Base-by-base conservation (phyloP, 2,329 filamentous ascomycete genomes). In the Dactylellina parvicollis region DNA sequence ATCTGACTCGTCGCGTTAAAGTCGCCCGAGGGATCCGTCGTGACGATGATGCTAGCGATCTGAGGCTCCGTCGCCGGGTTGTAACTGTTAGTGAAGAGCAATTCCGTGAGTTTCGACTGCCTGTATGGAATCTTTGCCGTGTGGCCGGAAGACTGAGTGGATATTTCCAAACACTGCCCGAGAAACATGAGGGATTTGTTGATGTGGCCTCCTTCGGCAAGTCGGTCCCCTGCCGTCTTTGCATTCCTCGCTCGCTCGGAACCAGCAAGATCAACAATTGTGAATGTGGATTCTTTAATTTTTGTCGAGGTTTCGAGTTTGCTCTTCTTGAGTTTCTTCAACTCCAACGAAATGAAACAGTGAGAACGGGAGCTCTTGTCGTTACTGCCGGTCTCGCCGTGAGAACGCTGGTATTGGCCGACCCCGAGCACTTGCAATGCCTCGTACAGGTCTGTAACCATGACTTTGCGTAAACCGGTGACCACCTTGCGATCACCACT, bases 171-270 rank as follows among this genome's bases (percentile, higher is more conserved):
- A 79, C 95, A 99, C 79, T 98, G 95, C 0, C 95, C 95, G 0
- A 99, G 86, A 80, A 97, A 98, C 95, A 99, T 99, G 79, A 99
- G 83, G 79, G 92, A 96, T 81, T 97, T 93, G 79, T 99, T 99
- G 80, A 99, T 99, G 82, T 98, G 98, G 59, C 95, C 95, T 34
- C 94, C 95, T 82, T 99, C 95, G 0, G 91, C 94, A 12, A 99
- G 86, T 0, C 94, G 97, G 2, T 92, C 89, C 10, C 95, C 95
- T 0, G 92, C 91, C 0, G 95, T 98, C 84, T 97, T 97, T 24
- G 95, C 93, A 75, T 95, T 92, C 72, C 93, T 87, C 14, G 94
- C 94, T 72, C 95, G 88, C 81, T 99, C 95, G 74, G 95, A 98
- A 12, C 93, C 94, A 16, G 94, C 94, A 56, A 98, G 83, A 80